Conservation (phyloP, 805 yeast species). For the Candida hispaniensis region DNA sequence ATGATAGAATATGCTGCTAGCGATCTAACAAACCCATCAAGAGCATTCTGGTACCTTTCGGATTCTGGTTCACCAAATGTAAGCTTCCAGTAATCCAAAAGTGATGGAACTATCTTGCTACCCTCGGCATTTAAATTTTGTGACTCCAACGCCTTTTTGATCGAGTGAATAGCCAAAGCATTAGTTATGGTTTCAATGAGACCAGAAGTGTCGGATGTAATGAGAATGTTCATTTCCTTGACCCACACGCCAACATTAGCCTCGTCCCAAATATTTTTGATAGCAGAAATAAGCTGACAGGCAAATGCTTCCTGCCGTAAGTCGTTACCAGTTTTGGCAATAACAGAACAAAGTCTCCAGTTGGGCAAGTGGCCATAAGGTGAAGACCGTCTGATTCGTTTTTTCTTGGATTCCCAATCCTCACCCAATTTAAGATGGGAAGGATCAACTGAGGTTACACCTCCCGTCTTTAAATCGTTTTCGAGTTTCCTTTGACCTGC, state of each 20-base stretch:
- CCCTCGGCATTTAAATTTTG: slow-evolving; percentile 42
- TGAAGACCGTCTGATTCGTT: slow-evolving; percentile 66
- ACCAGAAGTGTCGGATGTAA: slow-evolving; percentile 85
- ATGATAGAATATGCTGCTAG: slow-evolving; percentile 90
- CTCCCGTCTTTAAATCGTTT: slow-evolving; percentile 82
- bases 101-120: slow-evolving; percentile 55
- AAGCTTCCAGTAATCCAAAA: slow-evolving; percentile 67
- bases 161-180: slow-evolving; percentile 87
- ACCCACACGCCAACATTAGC: slow-evolving; percentile 75
- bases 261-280: slow-evolving; percentile 73
- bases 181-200: slow-evolving; percentile 92
- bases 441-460: slow-evolving; percentile 33
- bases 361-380: slow-evolving; percentile 75
- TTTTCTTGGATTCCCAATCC: slow-evolving; percentile 80
- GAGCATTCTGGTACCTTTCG: slow-evolving; percentile 56
- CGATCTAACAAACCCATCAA: slow-evolving; percentile 73
- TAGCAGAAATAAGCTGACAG: slow-evolving; percentile 81
- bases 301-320: slow-evolving; percentile 96
- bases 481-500: slow-evolving; percentile 89
- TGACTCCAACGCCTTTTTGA: slow-evolving; percentile 74
- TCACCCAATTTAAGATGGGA: slow-evolving; percentile 65
- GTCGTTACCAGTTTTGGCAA: slow-evolving; percentile 94
- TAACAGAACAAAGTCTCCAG: slow-evolving; percentile 94
- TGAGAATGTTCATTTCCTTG: slow-evolving; percentile 80
- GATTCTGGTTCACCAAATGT: slow-evolving; percentile 56